These are phyloP conservation scores for Eucalyptus regnans DNA, from an alignment of 345 rosid species.

Conservation along the genomic window DNA sequence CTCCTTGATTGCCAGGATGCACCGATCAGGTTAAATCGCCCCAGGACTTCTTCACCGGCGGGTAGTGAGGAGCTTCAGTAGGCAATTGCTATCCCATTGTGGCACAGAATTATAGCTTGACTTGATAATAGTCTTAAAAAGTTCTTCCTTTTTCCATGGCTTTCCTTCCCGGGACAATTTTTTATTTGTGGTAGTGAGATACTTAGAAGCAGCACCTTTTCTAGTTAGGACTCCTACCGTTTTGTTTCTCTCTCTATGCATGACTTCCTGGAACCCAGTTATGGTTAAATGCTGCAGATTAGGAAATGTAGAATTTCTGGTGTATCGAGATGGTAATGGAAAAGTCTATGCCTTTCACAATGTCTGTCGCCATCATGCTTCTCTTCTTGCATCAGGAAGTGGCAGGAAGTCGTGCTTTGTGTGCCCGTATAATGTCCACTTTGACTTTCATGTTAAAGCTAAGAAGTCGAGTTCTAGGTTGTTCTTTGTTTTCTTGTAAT, in stretches of 20 bases:
- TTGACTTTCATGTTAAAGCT: not conserved
- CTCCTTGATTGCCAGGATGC: constrained; percentile 27
- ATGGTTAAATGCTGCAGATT: constrained; percentile 25
- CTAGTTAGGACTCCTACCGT: not conserved
- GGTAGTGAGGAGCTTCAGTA: constrained; percentile 13
- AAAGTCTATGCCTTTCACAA: constrained; percentile 66
- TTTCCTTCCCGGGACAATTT: too few relatives aligned
- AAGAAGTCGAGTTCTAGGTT: not conserved
- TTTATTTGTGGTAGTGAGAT: not conserved
- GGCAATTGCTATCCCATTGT: not conserved
- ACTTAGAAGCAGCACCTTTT: not conserved
- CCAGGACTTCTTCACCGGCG: constrained; percentile 68
- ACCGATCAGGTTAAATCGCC: constrained; percentile 54
- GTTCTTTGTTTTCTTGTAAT: not conserved
- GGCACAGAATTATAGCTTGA: not conserved
- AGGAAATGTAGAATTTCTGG: constrained; percentile 62
- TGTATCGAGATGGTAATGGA: constrained; percentile 63
- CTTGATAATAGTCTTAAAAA: not conserved
- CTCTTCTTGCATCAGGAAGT: constrained; percentile 63
- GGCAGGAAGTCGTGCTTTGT: constrained; percentile 74
- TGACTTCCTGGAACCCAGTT: not conserved
- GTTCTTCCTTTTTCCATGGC: too few relatives aligned
- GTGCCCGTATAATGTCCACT: constrained; percentile 65
- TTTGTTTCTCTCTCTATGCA: not conserved
- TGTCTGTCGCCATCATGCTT: constrained; percentile 87